Percentiles rank a stretch among this genome's conserved stretches.
Evolutionary conservation across 768 basidiomycete species (phyloP).

Genomic region (Mycena crocata): DNA sequence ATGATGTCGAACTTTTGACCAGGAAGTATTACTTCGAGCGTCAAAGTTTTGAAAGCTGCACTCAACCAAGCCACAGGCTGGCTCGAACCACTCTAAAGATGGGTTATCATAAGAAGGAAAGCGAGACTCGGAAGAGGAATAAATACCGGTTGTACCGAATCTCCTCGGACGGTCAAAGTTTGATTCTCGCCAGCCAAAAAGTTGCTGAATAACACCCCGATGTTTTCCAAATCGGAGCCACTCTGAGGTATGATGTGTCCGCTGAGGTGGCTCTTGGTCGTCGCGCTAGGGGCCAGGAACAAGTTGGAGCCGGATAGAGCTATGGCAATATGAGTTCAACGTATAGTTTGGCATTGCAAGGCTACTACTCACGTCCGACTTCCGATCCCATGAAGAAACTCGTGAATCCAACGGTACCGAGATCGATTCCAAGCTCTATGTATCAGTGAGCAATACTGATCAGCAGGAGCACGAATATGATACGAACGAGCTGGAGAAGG

Average conservation of each 20-base stretch:
- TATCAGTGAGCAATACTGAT: constrained; percentile 29
- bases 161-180: constrained; percentile 68
- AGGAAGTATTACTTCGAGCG: constrained; percentile 69
- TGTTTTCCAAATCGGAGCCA: constrained; percentile 60
- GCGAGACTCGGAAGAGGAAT: neutral
- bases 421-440: constrained; percentile 74
- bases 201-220: constrained; percentile 74
- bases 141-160: constrained; percentile 64
- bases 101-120: neutral
- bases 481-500: constrained; percentile 74
- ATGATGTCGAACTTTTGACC: constrained; percentile 73
- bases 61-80: constrained; percentile 71
- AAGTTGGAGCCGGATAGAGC: constrained; percentile 65
- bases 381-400: constrained; percentile 66
- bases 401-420: constrained; percentile 74
- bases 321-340: constrained; percentile 40
- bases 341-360: neutral
- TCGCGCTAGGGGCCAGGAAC: constrained; percentile 60
- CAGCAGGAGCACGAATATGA: neutral
- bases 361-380: constrained; percentile 70
- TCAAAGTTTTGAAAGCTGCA: constrained; percentile 75
- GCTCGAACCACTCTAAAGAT: constrained; percentile 51
- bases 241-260: constrained; percentile 74
- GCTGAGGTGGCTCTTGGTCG: constrained; percentile 63
- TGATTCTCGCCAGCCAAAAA: constrained; percentile 74